phyloP scores from a whole-genome alignment of 257 asterid genomes.

The Mentha longifolia region DNA sequence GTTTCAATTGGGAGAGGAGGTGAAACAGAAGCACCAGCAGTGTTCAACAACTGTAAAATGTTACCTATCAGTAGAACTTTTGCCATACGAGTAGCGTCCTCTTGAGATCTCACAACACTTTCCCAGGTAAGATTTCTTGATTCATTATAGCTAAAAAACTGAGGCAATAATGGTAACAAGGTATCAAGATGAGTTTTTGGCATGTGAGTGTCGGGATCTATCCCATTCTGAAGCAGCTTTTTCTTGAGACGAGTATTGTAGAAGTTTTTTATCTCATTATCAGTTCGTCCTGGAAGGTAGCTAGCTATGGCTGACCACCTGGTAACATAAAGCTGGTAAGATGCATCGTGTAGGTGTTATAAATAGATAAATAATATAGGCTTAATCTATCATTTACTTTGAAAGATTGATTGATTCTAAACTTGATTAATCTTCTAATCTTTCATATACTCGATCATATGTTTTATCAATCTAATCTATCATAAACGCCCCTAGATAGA shows the following conservation, averaged over 20 bases:
- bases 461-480: no score
- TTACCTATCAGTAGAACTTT: slow-evolving; percentile 32
- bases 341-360: not conserved
- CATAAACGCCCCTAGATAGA: no score
- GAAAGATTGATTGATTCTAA: no score
- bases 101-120: slow-evolving; percentile 31
- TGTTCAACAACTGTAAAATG: slow-evolving; percentile 36
- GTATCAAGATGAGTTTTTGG: slow-evolving; percentile 33
- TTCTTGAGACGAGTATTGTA: slow-evolving; percentile 47
- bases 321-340: not conserved
- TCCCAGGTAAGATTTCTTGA: slow-evolving; percentile 27
- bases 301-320: slow-evolving; percentile 51
- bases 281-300: slow-evolving; percentile 45
- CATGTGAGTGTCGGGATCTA: slow-evolving; percentile 44
- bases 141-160: slow-evolving; percentile 7
- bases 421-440: no score
- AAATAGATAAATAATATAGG: no score
- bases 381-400: no score
- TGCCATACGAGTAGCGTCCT: slow-evolving; percentile 34
- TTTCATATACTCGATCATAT: no score
- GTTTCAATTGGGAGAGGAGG: slow-evolving; percentile 32
- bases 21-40: not conserved
- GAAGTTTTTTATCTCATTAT: slow-evolving; percentile 48
- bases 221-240: slow-evolving; percentile 40
- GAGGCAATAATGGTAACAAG: slow-evolving; percentile 17